A percentile compares a stretch with the other conserved stretches of the same genome.
phyloP scores from a whole-genome alignment of 768 basidiomycete species.

The Trametes cinnabarina region DNA sequence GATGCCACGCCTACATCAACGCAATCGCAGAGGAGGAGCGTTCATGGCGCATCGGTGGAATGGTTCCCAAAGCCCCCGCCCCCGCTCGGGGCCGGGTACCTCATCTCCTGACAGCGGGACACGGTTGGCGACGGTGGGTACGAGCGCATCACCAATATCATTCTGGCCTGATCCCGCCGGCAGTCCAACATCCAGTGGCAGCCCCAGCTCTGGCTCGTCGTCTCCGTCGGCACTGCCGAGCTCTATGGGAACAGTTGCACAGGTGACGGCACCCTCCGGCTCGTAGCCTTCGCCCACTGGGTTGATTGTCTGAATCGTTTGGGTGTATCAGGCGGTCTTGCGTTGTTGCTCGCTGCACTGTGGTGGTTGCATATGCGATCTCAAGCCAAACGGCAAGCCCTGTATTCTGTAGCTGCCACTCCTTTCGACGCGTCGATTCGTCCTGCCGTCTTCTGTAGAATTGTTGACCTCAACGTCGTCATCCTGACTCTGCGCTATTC shows the following conservation, averaged over 20 bases:
- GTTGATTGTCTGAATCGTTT: slow-evolving; percentile 4
- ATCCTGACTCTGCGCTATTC: neutral
- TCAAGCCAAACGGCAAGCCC: neutral
- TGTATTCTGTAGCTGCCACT: neutral
- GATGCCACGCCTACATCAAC: too few relatives aligned
- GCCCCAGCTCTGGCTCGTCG: neutral
- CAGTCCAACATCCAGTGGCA: too few relatives aligned
- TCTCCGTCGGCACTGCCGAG: neutral
- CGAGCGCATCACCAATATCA: neutral
- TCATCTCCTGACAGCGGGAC: neutral
- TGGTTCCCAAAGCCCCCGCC: neutral
- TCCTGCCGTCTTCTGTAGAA: neutral
- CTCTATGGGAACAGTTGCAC: neutral
- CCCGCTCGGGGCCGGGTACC: neutral
- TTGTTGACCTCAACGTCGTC: neutral
- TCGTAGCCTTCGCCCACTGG: neutral
- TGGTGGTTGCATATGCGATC: slow-evolving; percentile 12
- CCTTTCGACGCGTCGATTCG: neutral
- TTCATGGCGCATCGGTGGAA: too few relatives aligned
- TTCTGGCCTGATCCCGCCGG: too few relatives aligned
- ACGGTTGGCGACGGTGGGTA: neutral
- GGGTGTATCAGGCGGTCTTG: neutral
- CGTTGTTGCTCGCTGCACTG: neutral
- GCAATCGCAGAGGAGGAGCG: too few relatives aligned
- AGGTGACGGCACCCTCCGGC: neutral